These are phyloP conservation scores for Xerocomus potaroensis DNA, from an alignment of 768 basidiomycete species.

Conservation along the genomic window DNA sequence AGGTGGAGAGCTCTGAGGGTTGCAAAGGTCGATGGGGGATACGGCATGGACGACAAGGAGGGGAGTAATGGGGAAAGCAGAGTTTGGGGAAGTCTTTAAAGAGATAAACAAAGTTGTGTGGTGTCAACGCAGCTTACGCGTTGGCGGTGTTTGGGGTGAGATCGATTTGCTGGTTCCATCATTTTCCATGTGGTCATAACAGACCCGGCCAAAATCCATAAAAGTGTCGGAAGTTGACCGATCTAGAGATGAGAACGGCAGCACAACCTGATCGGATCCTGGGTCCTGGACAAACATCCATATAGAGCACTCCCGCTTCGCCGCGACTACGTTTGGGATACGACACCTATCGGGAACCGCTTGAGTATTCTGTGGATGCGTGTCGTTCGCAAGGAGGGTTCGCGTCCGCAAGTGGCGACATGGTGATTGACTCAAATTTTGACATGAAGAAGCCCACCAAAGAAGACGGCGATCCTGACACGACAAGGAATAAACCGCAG, in stretches of 20 bases:
- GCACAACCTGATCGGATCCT: conserved; percentile 4
- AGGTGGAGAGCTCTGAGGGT: conserved; percentile 59
- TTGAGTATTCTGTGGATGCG: too few species aligned
- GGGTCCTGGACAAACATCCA: not conserved
- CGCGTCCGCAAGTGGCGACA: conserved; percentile 7
- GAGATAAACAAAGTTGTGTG: too few species aligned
- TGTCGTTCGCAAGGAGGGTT: too few species aligned
- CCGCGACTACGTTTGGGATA: too few species aligned
- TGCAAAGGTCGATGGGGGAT: conserved; percentile 53
- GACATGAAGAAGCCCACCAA: conserved; percentile 8
- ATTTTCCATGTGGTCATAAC: conserved; percentile 9
- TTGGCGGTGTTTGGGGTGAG: too few species aligned
- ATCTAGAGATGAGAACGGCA: conserved; percentile 15
- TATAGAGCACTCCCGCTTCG: not conserved
- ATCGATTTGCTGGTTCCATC: conserved; percentile 10
- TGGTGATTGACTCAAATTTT: conserved; percentile 11
- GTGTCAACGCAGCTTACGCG: not conserved
- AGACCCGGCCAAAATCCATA: conserved; percentile 5
- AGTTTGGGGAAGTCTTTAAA: conserved; percentile 21
- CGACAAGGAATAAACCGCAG: conserved; percentile 8
- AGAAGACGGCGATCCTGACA: conserved; percentile 26
- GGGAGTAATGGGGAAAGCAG: conserved; percentile 3
- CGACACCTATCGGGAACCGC: not conserved
- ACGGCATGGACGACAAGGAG: conserved; percentile 15
- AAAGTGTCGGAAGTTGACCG: conserved; percentile 14